A percentile compares a stretch with the other conserved stretches of the same genome.
These are phyloP conservation scores for Eustoma russellianum DNA, from an alignment of 257 asterid species.

Conservation along the genomic window DNA sequence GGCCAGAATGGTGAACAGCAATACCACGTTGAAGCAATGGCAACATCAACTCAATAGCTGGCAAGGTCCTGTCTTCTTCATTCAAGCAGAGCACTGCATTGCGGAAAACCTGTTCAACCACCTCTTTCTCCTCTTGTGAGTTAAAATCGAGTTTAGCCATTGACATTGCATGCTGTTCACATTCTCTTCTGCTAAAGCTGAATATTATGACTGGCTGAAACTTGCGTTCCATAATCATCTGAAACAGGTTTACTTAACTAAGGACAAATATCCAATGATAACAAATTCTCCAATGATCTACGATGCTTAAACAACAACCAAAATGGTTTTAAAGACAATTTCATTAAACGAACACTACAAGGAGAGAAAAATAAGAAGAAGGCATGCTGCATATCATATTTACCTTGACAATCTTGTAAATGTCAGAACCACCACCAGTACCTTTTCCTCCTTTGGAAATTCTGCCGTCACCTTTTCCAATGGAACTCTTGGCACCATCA, in stretches of 20 bases:
- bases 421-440: slow-evolving; percentile 77
- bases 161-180: slow-evolving; percentile 98
- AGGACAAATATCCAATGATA: not conserved
- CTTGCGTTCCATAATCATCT: slow-evolving; percentile 97
- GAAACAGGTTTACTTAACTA: slow-evolving; percentile 15
- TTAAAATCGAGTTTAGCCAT: slow-evolving; percentile 95
- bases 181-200: slow-evolving; percentile 97
- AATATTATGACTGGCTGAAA: slow-evolving; percentile 95
- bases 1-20: slow-evolving; percentile 98
- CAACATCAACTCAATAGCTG: slow-evolving; percentile 92
- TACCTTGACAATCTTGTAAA: slow-evolving; percentile 94
- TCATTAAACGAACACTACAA: not conserved
- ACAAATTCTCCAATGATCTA: not conserved
- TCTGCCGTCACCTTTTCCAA: slow-evolving; percentile 54
- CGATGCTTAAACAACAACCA: not conserved
- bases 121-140: slow-evolving; percentile 72
- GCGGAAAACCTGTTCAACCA: slow-evolving; percentile 78
- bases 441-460: slow-evolving; percentile 63
- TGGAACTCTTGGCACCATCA: slow-evolving; percentile 43
- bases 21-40: slow-evolving; percentile 95
- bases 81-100: slow-evolving; percentile 75
- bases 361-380: not conserved
- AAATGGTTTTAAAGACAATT: no score
- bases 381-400: not conserved
- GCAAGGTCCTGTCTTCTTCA: slow-evolving; percentile 89